Evolutionary conservation across 306 rosid genomes (phyloP).

Genomic region (Gillenia trifoliata): DNA sequence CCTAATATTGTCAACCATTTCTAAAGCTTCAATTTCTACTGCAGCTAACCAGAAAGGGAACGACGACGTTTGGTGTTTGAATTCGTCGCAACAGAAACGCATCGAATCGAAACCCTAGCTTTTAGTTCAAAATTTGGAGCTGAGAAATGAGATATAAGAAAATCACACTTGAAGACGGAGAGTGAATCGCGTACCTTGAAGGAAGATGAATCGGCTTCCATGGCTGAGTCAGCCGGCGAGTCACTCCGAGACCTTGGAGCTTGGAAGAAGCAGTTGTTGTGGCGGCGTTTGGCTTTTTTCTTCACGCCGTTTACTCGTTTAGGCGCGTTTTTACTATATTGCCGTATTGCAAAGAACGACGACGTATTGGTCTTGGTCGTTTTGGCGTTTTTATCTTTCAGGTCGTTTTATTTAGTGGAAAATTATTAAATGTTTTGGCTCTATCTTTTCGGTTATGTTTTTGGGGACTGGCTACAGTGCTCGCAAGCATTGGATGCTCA

Average conservation of each 20-base stretch:
- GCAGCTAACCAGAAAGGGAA: neutral
- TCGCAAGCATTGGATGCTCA: no score
- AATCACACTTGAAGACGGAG: neutral
- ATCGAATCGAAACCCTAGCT: slow-evolving; percentile 19
- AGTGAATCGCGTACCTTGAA: slow-evolving; percentile 13
- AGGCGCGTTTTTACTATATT: neutral
- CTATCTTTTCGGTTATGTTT: no score
- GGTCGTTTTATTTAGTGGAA: no score
- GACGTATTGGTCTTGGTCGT: neutral
- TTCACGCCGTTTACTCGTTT: neutral
- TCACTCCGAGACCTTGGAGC: neutral
- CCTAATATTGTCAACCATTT: neutral
- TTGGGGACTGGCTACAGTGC: no score
- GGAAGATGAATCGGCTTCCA: slow-evolving; percentile 9
- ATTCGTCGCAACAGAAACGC: neutral
- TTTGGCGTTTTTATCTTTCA: neutral
- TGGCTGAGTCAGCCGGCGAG: slow-evolving; percentile 1
- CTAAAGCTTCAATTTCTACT: neutral
- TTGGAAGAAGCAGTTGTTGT: neutral
- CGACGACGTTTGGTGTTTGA: neutral
- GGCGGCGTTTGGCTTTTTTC: neutral
- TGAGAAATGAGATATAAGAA: neutral
- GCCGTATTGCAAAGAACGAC: neutral
- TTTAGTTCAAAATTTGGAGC: neutral
- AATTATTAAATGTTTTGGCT: no score